Conservation (phyloP, 1,139 yeast species). For the Eremothecium cymbalariae region DNA sequence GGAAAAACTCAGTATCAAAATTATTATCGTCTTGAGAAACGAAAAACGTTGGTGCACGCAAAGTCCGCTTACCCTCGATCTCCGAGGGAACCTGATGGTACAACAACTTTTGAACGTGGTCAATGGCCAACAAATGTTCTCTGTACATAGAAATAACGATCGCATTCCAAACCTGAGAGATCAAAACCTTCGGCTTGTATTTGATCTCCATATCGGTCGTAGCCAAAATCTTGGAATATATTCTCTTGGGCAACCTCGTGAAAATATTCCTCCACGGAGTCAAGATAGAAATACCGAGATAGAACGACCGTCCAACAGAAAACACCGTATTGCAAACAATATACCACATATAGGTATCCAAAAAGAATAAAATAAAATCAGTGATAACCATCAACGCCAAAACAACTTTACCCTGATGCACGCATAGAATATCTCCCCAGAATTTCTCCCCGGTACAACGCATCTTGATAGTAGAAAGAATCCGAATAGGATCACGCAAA, state of each 20-base stretch:
- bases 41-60: slow-evolving; percentile 97
- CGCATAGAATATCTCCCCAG: slow-evolving; percentile 70
- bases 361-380: slow-evolving; percentile 88
- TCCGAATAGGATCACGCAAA: slow-evolving; percentile 87
- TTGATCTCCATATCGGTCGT: slow-evolving; percentile 98
- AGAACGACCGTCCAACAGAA: slow-evolving; percentile 96
- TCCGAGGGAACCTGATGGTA: slow-evolving; percentile 98
- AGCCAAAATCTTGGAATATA: slow-evolving; percentile 92
- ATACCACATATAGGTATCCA: slow-evolving; percentile 99
- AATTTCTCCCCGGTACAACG: slow-evolving; percentile 82
- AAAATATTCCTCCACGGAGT: slow-evolving; percentile 99
- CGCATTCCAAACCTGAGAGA: slow-evolving; percentile 98
- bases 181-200: slow-evolving; percentile 95
- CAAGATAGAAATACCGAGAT: slow-evolving; percentile 94
- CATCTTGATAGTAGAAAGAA: slow-evolving; percentile 53
- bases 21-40: slow-evolving; percentile 96
- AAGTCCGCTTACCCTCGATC: slow-evolving; percentile 94
- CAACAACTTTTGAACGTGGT: slow-evolving; percentile 92
- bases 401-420: slow-evolving; percentile 77
- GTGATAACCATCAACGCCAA: slow-evolving; percentile 88
- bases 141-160: slow-evolving; percentile 97
- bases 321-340: slow-evolving; percentile 88
- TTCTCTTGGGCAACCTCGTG: slow-evolving; percentile 96
- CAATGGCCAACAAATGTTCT: slow-evolving; percentile 93
- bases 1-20: slow-evolving; percentile 92